Conservation (phyloP, 305 asterid species). For the Fraxinus angustifolia region DNA sequence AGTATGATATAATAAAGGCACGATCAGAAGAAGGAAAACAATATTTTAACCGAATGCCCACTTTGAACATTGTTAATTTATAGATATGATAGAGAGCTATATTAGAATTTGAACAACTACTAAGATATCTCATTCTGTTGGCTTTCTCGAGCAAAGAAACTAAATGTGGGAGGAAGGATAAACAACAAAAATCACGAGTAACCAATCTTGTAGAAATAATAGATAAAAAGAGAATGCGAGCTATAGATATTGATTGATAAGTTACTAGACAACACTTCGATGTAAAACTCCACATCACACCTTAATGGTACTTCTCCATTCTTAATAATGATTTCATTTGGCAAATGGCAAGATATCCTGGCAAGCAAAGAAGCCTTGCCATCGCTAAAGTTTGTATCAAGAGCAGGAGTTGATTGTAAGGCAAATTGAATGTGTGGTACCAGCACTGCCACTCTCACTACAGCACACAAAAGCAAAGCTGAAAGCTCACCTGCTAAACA, state of each 20-base stretch:
- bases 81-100: background rate
- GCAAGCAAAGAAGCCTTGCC: slow-evolving; percentile 34
- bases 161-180: background rate
- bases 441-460: slow-evolving; percentile 48
- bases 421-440: slow-evolving; percentile 32
- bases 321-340: slow-evolving; percentile 32
- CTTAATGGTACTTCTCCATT: slow-evolving; percentile 61
- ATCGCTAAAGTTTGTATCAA: slow-evolving; percentile 27
- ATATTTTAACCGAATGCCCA: background rate
- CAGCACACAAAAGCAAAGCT: slow-evolving; percentile 42
- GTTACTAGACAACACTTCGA: background rate
- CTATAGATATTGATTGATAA: background rate
- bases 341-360: slow-evolving; percentile 37
- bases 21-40: background rate
- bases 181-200: slow-evolving; percentile 2
- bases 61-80: background rate
- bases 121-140: background rate
- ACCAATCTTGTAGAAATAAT: background rate
- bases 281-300: slow-evolving; percentile 32
- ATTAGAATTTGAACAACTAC: background rate
- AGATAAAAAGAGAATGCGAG: background rate
- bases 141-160: background rate
- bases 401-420: slow-evolving; percentile 25
- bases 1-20: background rate
- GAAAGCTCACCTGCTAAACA: slow-evolving; percentile 58